Conservation (phyloP, 192 early-diverging fungal genomes). For the Gorgonomyces haynaldii region DNA sequence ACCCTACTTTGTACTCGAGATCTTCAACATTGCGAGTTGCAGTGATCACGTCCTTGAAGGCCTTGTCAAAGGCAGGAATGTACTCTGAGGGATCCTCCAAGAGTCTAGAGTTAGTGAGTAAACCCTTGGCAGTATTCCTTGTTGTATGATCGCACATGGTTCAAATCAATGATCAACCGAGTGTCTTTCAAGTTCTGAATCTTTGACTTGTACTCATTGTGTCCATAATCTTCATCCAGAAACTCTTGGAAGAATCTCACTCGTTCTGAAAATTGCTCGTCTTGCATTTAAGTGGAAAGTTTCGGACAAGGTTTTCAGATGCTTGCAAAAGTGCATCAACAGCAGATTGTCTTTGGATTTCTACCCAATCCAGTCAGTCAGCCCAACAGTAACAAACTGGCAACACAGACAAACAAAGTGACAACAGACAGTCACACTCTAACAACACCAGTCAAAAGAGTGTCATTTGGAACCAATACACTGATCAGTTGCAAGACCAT, state of each 20-base stretch:
- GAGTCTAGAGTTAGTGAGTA: slow-evolving; percentile 30
- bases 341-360: too few relatives aligned
- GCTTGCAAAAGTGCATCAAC: too few relatives aligned
- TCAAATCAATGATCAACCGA: slow-evolving; percentile 78
- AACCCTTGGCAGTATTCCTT: slow-evolving; percentile 63
- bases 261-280: slow-evolving; percentile 41
- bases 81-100: slow-evolving; percentile 67
- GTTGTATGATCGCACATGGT: slow-evolving; percentile 73
- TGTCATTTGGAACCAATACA: too few relatives aligned
- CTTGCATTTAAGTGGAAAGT: too few relatives aligned
- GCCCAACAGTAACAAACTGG: too few relatives aligned
- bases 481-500: too few relatives aligned
- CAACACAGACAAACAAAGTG: too few relatives aligned
- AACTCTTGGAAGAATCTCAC: slow-evolving; percentile 41
- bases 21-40: slow-evolving; percentile 7
- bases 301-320: too few relatives aligned
- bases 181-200: slow-evolving; percentile 34
- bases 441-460: too few relatives aligned
- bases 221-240: slow-evolving; percentile 42
- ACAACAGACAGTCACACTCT: too few relatives aligned
- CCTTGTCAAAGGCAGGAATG: slow-evolving; percentile 72
- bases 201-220: slow-evolving; percentile 39
- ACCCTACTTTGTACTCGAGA: slow-evolving; percentile 42
- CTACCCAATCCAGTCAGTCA: too few relatives aligned
- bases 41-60: slow-evolving; percentile 48